phyloP scores from a whole-genome alignment of 2,329 filamentous ascomycete species.

The Cytospora piceae region DNA sequence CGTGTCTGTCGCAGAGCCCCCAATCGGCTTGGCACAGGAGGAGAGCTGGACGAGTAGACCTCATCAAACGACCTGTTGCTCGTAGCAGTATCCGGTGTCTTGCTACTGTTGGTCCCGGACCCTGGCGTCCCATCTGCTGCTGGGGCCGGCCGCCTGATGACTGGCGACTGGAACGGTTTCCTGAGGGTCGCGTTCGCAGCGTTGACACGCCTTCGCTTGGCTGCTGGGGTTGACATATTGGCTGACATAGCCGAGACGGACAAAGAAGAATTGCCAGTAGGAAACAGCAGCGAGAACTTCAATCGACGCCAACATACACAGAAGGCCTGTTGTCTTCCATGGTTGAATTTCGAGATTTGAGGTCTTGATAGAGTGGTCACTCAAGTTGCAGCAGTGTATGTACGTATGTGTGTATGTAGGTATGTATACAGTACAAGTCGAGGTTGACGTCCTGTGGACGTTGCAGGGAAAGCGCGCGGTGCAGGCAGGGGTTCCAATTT shows the following conservation, averaged over 20 bases:
- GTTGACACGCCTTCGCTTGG: slow-evolving; percentile 67
- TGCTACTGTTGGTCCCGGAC: not conserved
- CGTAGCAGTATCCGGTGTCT: not conserved
- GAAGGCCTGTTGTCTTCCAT: not conserved
- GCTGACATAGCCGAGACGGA: not conserved
- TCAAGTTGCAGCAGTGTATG: not conserved
- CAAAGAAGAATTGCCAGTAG: slow-evolving; percentile 29
- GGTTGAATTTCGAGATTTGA: not conserved
- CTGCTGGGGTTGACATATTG: slow-evolving; percentile 44
- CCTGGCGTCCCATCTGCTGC: not conserved
- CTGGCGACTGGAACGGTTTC: slow-evolving; percentile 73
- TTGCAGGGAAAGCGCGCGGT: slow-evolving; percentile 1
- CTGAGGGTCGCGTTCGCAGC: slow-evolving; percentile 60
- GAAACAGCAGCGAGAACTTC: slow-evolving; percentile 12
- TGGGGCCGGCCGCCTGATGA: slow-evolving; percentile 32
- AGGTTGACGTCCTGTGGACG: not conserved
- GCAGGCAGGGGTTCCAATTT: slow-evolving; percentile 21
- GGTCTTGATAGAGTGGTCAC: not conserved
- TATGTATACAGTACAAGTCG: not conserved
- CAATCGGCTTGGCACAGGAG: slow-evolving; percentile 3
- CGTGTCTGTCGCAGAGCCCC: not conserved
- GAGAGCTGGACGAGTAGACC: slow-evolving; percentile 21
- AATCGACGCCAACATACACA: not conserved
- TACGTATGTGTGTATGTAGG: no score
- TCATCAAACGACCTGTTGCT: not conserved